Evolutionary conservation across 2,329 filamentous ascomycete genomes (phyloP), one percentile per base, ranked within the genome.

Genomic region (Aureobasidium namibiae): DNA sequence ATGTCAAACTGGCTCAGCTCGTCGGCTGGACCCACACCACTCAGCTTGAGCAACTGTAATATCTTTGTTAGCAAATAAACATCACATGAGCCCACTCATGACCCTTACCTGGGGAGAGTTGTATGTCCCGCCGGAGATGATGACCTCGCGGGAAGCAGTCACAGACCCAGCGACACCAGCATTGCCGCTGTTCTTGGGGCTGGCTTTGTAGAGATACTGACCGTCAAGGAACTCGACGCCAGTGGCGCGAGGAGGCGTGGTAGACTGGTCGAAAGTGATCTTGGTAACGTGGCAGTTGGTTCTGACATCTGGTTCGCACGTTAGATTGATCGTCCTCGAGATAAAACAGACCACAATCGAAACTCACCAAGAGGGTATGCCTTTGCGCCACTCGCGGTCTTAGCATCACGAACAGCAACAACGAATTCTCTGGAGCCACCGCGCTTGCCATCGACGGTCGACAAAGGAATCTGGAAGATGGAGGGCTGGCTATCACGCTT

Each of bases 211-310:
- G 11, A 76, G 65, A 34, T 67, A 65, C 44, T 64, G 62, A 18
- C 74, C 74, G 21, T 73, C 69, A 56, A 74, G 70, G 63, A 74
- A 77, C 59, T 76, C 71, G 16, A 77, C 74, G 61, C 74, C 75
- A 33, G 69, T 73, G 2, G 75, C 75, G 62, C 78, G 75, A 4
- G 75, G 70, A 67, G 83, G 24, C n/a, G n/a, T n/a, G n/a, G 42
- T 45, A 31, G 42, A 83, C 4, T 85, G 80, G 42, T 87, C 85
- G 64, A 86, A 87, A 36, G 75, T 75, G 69, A 90, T 73, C 69
- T 85, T 86, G 57, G 86, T 85, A 62, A 82, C 88, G 49, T 88
- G 73, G 42, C 79, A 82, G 72, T 87, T 86, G 2, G 79, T 74
- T 45, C 76, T 74, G 58, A 86, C 73, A 60, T 83, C 80, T 1